Percentiles rank a stretch among this genome's conserved stretches.
Conservation (phyloP, 202 grass and related monocot genomes). For the Setaria italica region DNA sequence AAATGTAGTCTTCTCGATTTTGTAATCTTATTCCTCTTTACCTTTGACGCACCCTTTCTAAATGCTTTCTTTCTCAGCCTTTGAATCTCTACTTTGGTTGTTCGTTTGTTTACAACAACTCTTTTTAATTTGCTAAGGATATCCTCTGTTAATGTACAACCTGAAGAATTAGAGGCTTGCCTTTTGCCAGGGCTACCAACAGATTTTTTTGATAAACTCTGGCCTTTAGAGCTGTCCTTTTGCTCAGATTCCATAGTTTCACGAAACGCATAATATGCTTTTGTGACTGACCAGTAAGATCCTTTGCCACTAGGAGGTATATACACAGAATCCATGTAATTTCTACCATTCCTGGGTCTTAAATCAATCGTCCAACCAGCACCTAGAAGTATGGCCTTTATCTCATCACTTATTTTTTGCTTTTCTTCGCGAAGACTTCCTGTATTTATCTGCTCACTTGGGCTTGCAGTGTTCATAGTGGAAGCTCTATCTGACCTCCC, state of each 20-base stretch:
- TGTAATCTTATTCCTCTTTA: constrained; percentile 49
- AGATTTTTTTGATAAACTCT: constrained; percentile 47
- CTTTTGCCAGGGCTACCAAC: constrained; percentile 42
- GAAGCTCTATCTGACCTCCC: background rate
- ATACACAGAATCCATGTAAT: constrained; percentile 91
- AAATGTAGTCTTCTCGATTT: constrained; percentile 47
- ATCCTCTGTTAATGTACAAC: constrained; percentile 68
- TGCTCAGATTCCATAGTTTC: constrained; percentile 42
- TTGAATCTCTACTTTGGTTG: constrained; percentile 48
- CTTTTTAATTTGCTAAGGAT: constrained; percentile 74
- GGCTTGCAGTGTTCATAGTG: constrained; percentile 21
- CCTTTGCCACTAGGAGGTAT: constrained; percentile 84
- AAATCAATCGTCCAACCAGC: constrained; percentile 92
- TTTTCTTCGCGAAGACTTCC: constrained; percentile 40
- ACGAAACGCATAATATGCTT: constrained; percentile 69
- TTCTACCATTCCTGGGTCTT: constrained; percentile 85
- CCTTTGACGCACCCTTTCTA: constrained; percentile 50
- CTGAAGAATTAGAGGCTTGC: background rate
- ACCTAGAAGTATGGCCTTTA: constrained; percentile 81
- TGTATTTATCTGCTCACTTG: constrained; percentile 44
- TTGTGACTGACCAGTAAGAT: constrained; percentile 97
- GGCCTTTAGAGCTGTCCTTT: constrained; percentile 43
- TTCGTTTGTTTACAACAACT: constrained; percentile 66
- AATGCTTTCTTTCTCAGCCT: constrained; percentile 62
- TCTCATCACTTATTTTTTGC: constrained; percentile 79